Conservation (phyloP, 306 rosid species). For the barrel medic (Medicago truncatula) region MtrunA17r5.0-ANR NC_053044.1:47886001-47886500, state of each 20-base stretch:
- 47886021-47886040: too few relatives aligned
- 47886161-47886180: too few relatives aligned
- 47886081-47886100: too few relatives aligned
- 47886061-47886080: too few relatives aligned
- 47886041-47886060: too few relatives aligned
- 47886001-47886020: too few relatives aligned
- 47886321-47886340: neutral
- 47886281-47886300: neutral
- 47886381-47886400: conserved; percentile 10
- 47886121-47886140: too few relatives aligned
- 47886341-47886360: neutral
- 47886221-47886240: neutral
- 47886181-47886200: too few relatives aligned
- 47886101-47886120: too few relatives aligned
- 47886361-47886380: neutral
- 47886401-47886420: neutral
- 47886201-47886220: neutral
- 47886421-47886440: conserved; percentile 22
- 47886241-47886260: neutral
- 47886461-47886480: conserved; percentile 31
- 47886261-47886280: conserved; percentile 1
- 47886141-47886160: too few relatives aligned
- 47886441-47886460: conserved; percentile 31
- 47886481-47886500: conserved; percentile 12
- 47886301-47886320: neutral